Evolutionary conservation across 164 flowering plant species (phyloP).

Genomic region (Chimonanthus salicifolius): DNA sequence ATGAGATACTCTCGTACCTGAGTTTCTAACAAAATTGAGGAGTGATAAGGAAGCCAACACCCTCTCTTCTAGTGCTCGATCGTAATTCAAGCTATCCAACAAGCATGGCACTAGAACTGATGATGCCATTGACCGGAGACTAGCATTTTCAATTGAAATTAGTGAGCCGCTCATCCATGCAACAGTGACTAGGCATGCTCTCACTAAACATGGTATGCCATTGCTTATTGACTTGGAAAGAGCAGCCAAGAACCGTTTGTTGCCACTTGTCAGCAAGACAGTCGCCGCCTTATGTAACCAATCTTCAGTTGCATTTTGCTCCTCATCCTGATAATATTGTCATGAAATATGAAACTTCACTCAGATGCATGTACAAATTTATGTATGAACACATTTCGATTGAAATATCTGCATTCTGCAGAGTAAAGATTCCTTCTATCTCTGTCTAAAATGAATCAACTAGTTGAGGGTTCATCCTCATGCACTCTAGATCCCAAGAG

Average conservation of each 20-base stretch:
- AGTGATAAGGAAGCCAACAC: constrained; percentile 51
- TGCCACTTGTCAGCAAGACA: constrained; percentile 39
- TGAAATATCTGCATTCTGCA: too few species aligned
- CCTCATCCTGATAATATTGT: constrained; percentile 35
- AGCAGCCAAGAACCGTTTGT: constrained; percentile 36
- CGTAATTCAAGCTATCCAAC: constrained; percentile 31
- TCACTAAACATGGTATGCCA: constrained; percentile 43
- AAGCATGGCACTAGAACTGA: constrained; percentile 36
- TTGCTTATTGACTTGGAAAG: constrained; percentile 42
- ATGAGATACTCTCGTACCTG: constrained; percentile 34
- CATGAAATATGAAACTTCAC: background rate
- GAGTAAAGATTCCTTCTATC: too few species aligned
- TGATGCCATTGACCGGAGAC: constrained; percentile 27
- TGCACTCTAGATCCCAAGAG: too few species aligned
- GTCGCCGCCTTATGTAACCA: constrained; percentile 48
- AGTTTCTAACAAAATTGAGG: constrained; percentile 31
- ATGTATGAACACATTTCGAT: background rate
- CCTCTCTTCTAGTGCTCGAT: constrained; percentile 41
- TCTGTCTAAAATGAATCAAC: too few species aligned
- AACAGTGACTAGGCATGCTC: constrained; percentile 53
- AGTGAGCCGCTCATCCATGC: constrained; percentile 52
- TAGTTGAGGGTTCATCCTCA: too few species aligned
- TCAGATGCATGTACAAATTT: too few species aligned
- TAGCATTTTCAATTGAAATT: constrained; percentile 21
- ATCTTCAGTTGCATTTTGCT: constrained; percentile 34